Evolutionary conservation across 1,139 yeast genomes (phyloP).

Genomic region (Lodderomyces metapsilosis): DNA sequence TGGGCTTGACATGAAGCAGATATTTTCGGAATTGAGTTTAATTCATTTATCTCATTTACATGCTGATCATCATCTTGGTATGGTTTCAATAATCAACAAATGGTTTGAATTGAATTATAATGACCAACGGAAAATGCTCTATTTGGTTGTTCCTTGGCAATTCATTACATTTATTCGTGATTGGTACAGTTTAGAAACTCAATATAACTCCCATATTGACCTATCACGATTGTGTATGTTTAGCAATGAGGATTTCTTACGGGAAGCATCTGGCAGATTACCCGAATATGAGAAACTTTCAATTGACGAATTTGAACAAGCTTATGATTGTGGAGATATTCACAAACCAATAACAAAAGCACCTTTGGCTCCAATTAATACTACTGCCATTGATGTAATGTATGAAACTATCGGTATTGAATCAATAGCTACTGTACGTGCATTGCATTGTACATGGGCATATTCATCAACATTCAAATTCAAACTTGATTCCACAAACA

Average conservation of each 20-base stretch:
- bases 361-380: constrained; percentile 18
- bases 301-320: constrained; percentile 33
- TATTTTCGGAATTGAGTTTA: constrained; percentile 56
- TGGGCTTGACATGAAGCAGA: constrained; percentile 17
- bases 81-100: constrained; percentile 62
- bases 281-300: constrained; percentile 28
- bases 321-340: constrained; percentile 23
- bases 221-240: constrained; percentile 49
- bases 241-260: constrained; percentile 65
- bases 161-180: constrained; percentile 66
- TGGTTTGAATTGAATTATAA: constrained; percentile 53
- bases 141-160: constrained; percentile 75
- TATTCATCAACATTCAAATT: constrained; percentile 69
- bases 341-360: constrained; percentile 21
- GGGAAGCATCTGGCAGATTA: constrained; percentile 16
- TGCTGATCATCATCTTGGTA: constrained; percentile 95
- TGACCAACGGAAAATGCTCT: constrained; percentile 28
- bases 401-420: constrained; percentile 27
- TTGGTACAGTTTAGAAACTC: constrained; percentile 61
- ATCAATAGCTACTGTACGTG: constrained; percentile 61
- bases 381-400: constrained; percentile 18
- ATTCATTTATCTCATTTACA: constrained; percentile 87
- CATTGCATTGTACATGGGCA: constrained; percentile 82
- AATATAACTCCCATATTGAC: constrained; percentile 28
- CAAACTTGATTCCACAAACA: constrained; percentile 22